Conservation (phyloP, 371 early-diverging fungal species). For the Zopfochytrium polystomum region DNA sequence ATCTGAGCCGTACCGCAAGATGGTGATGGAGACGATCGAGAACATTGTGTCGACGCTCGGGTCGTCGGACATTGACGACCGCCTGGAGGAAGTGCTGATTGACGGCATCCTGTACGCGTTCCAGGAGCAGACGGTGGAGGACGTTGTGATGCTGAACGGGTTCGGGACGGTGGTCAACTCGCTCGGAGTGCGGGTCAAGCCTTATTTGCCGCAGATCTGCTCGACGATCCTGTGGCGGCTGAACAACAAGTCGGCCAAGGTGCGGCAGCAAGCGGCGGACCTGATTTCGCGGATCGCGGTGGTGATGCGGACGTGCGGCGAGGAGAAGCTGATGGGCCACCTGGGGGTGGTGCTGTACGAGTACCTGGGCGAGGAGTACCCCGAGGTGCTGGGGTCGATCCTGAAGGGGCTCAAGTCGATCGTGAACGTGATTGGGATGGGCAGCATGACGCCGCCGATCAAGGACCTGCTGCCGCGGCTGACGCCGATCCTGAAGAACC, state of each 20-base stretch:
- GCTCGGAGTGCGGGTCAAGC: slow-evolving; percentile 82
- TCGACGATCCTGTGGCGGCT: slow-evolving; percentile 94
- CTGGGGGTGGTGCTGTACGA: slow-evolving; percentile 91
- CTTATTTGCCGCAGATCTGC: slow-evolving; percentile 89
- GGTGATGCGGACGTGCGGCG: slow-evolving; percentile 90
- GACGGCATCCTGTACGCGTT: slow-evolving; percentile 96
- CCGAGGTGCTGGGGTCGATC: slow-evolving; percentile 94
- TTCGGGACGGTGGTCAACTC: slow-evolving; percentile 93
- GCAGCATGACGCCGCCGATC: slow-evolving; percentile 96
- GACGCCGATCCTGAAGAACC: slow-evolving; percentile 94
- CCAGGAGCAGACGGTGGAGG: slow-evolving; percentile 93
- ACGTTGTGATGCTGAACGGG: slow-evolving; percentile 87
- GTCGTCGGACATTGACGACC: slow-evolving; percentile 84
- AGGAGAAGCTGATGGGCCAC: slow-evolving; percentile 90
- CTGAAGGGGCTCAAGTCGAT: slow-evolving; percentile 87
- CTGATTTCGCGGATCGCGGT: slow-evolving; percentile 89
- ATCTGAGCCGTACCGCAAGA: slow-evolving; percentile 88
- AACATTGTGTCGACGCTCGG: slow-evolving; percentile 77
- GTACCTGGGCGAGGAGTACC: slow-evolving; percentile 97
- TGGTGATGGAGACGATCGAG: slow-evolving; percentile 96
- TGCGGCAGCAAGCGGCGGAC: slow-evolving; percentile 97
- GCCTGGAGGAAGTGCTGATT: slow-evolving; percentile 86
- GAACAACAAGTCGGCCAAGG: slow-evolving; percentile 93
- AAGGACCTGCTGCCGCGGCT: slow-evolving; percentile 93
- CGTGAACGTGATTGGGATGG: slow-evolving; percentile 96